Base-by-base conservation (phyloP, 768 basidiomycete species). In the Lactarius vividus region DNA sequence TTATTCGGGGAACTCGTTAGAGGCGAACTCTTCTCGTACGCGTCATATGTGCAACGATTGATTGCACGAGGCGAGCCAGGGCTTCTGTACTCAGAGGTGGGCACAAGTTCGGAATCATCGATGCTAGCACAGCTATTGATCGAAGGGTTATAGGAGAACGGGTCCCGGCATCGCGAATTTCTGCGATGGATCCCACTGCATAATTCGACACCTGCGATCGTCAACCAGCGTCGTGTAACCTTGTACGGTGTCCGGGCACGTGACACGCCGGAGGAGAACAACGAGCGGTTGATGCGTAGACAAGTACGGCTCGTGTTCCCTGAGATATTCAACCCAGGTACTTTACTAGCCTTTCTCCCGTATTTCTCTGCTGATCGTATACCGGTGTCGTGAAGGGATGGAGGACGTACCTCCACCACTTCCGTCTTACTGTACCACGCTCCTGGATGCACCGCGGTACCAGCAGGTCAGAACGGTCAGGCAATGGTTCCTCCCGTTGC, bases 21-120 rank as follows among this genome's bases (percentile, higher is more conserved):
- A 72, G 76, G 79, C n/a, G 85, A 83, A 16, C 73, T 92, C 23
- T 93, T 93, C 73, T 88, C 88, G 9, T 93, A 91, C 70, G 79
- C 84, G 16, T 81, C 80, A 49, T 94, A 93, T 71, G 83, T 93
- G 44, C 89, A 92, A 71, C 84, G 90, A 49, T 79, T 94, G n/a
- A 85, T 94, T 62, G 91, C 91, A 4, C 83, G 92, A 20, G 87
- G 89, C 10, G 92, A 93, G 73, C 70, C 75, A 0, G 88, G 86
- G 9, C 74, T 92, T 40, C 81, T 82, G 4, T 80, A 73, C 67
- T 74, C 75, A 18, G 83, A 87, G 75, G 88, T 88, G 70, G 39
- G 81, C 33, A 18, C 13, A 55, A 63, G n/a, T 29, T 31, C 42
- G 26, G 16, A n/a, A 57, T 15, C 15, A 39, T 16, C 7, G 15